Evolutionary conservation across 2,329 filamentous ascomycete species (phyloP), one percentile per base, ranked within the genome.

Genomic region (Paecilomyces variotii): DNA sequence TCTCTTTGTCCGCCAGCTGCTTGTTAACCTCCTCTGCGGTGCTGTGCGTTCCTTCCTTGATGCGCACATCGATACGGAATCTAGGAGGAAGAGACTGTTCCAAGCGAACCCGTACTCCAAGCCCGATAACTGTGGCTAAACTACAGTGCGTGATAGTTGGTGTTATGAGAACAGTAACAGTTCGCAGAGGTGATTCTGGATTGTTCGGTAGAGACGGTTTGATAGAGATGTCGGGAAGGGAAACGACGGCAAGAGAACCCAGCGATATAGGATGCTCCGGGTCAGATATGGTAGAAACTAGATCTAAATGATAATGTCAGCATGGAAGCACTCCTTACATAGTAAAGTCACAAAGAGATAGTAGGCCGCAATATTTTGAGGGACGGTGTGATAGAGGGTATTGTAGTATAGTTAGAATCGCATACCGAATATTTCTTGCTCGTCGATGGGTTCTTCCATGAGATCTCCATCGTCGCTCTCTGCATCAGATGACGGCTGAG

Each of bases 61-160:
- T 96, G 67, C 87, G 85, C 53, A 97, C 91, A 73, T 97, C 92
- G 55, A 97, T 84, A 39, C 94, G 85, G 74, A 94, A 99, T 68
- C 93, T 89, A 34, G 94, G 90, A 2, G 94, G 94, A 59, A 99
- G 80, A 10, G 90, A 88, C 73, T 96, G 89, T 77, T 97, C 92
- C 26, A 99, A 82, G 26, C 94, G 85, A 50, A 97, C 92, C 52
- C 94, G 86, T 25, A 99, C 91, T 12, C 92, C 94, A 14, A 99
- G 82, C 0, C 94, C 94, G 68, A 99, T 96, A 60, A 99, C 91
- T 0, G 94, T 99, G 32, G 94, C 94, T 49, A 99, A 84, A 55
- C 90, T 96, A 79, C 94, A 99, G 76, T 97, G 94, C 14, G 93
- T 95, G 70, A 97, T 94, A 27, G 94, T 99, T 9, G 94, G 94